Evolutionary conservation across 1,139 yeast species (phyloP).

Genomic region (Candida tetrigidarum): DNA sequence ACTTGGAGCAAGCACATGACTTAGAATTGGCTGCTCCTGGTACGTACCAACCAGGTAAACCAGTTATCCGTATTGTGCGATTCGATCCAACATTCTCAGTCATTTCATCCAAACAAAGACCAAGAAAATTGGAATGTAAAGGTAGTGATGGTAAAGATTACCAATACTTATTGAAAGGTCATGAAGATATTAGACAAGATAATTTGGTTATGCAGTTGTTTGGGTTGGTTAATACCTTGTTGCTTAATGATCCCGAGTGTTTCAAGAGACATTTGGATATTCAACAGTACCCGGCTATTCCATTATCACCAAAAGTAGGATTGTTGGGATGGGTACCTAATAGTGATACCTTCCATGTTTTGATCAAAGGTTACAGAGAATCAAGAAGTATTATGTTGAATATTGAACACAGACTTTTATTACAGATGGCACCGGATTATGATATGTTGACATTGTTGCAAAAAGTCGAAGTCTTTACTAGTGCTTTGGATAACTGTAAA

Average conservation of each 20-base stretch:
- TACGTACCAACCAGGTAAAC: conserved; percentile 84
- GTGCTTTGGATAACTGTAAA: conserved; percentile 92
- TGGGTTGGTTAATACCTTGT: conserved; percentile 89
- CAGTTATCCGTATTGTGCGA: conserved; percentile 68
- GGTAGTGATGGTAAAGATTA: conserved; percentile 96
- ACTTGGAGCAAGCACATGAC: conserved; percentile 75
- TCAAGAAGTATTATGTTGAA: conserved; percentile 86
- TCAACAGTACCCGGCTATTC: conserved; percentile 90
- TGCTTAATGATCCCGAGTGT: conserved; percentile 92
- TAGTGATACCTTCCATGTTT: conserved; percentile 93
- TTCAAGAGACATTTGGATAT: conserved; percentile 95
- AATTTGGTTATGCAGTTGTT: conserved; percentile 97
- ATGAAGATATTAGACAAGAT: conserved; percentile 98
- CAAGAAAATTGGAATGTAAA: conserved; percentile 75
- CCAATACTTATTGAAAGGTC: conserved; percentile 84
- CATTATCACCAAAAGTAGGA: conserved; percentile 97
- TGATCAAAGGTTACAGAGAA: conserved; percentile 92
- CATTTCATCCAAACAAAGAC: conserved; percentile 96
- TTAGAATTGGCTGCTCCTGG: conserved; percentile 94
- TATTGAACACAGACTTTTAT: conserved; percentile 93
- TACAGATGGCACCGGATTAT: conserved; percentile 98
- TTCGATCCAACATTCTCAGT: conserved; percentile 87
- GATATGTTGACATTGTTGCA: conserved; percentile 87
- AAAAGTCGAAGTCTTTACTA: conserved; percentile 95
- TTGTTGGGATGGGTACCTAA: conserved; percentile 97